phyloP scores from a whole-genome alignment of 306 rosid species.

The Lathyrus aphaca region DNA sequence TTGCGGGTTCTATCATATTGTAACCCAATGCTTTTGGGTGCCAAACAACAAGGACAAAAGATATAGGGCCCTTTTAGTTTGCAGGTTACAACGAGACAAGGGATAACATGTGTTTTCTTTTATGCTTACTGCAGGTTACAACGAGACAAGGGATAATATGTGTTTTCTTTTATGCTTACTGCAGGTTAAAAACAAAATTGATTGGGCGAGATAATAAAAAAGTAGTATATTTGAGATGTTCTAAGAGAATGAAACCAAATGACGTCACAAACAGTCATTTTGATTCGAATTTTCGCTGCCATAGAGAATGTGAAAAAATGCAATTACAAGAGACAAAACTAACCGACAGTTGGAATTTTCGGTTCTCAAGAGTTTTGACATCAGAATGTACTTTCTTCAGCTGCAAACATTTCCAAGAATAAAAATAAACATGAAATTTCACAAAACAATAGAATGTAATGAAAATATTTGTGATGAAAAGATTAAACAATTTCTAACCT shows the following conservation, averaged over 20 bases:
- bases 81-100: background rate
- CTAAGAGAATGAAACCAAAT: background rate
- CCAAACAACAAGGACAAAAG: background rate
- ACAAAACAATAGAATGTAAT: slow-evolving; percentile 1
- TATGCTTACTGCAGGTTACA: background rate
- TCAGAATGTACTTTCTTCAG: slow-evolving; percentile 67
- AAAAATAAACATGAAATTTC: slow-evolving; percentile 35
- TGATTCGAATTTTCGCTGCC: no score
- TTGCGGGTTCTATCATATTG: no score
- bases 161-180: background rate
- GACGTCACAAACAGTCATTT: background rate
- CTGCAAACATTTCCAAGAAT: slow-evolving; percentile 56
- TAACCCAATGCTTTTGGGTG: background rate
- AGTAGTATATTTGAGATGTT: background rate
- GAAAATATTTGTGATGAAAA: slow-evolving; percentile 19
- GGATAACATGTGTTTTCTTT: background rate
- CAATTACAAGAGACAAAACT: slow-evolving; percentile 46
- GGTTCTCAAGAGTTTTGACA: slow-evolving; percentile 57
- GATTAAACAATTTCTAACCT: slow-evolving; percentile 53
- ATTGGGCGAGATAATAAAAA: background rate
- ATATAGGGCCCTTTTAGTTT: background rate
- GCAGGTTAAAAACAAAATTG: slow-evolving; percentile 7
- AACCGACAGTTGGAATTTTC: slow-evolving; percentile 67
- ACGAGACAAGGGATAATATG: background rate
- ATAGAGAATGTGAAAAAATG: slow-evolving; percentile 20